Base-by-base conservation (phyloP, 768 basidiomycete genomes). In the Macrolepiota fuliginosa region DNA sequence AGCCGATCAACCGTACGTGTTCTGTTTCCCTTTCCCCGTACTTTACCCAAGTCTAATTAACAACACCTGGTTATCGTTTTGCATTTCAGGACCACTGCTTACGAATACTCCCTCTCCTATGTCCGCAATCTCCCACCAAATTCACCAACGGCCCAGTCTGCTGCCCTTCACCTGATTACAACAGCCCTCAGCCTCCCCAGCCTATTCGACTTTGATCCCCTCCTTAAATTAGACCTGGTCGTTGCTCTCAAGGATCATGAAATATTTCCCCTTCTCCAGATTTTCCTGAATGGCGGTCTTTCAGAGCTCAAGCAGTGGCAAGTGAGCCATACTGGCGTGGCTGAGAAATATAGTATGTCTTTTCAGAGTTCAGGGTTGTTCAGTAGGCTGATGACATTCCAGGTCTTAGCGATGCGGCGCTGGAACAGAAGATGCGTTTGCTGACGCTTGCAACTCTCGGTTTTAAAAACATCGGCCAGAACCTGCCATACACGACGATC, bases 361-460 rank as follows among this genome's bases (percentile, higher is more conserved):
- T 29, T 50, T 46, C 56, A 53, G n/a, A 51, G 56, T 15, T 25
- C 54, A 27, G 45, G 46, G 15, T 29, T 39, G 35, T 47, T 57
- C 36, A 39, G 49, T 49, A 37, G 29, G 42, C 36, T 13, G 65
- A 55, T 63, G 55, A 15, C 65, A 65, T 22, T 68, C 13, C 62
- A 91, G 90, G 79, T 40, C 76, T 93, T 49, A 84, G 87, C 52
- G 71, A 72, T 39, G 63, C 78, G 17, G 81, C 85, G 57, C 79
- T 94, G 19, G 89, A 90, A 70, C 84, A 80, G 65, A 96, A 96
- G 77, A 88, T 95, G 49, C 84, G 90, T 25, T 81, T 94, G 7
- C 79, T 94, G 19, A 84, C 86, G 2, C 82, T 94, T 54, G 85
- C 91, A 13, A 85, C 90, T 0, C 80, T 94, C 35, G 89, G 86